Percentiles rank a stretch among this genome's conserved stretches.
phyloP scores from a whole-genome alignment of 2,329 filamentous ascomycete genomes.

The Septoria linicola region DNA sequence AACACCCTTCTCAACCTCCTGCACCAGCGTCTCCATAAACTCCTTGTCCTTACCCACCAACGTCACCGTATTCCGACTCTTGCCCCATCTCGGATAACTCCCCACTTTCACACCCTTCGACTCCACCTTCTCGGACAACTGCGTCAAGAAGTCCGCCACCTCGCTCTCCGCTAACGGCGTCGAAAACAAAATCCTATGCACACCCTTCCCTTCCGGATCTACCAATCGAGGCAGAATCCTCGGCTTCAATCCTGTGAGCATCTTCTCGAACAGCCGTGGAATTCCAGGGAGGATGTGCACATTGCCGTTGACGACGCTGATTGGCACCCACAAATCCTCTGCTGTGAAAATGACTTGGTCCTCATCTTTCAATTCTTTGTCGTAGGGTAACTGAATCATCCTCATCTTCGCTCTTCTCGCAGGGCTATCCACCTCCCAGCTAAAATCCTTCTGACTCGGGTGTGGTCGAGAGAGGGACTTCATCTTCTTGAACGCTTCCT shows the following conservation, averaged over 20 bases:
- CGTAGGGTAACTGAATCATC: constrained; percentile 85
- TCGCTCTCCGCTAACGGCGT: constrained; percentile 85
- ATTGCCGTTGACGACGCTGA: constrained; percentile 86
- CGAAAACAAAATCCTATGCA: constrained; percentile 74
- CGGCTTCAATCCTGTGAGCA: constrained; percentile 76
- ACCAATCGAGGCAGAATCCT: constrained; percentile 66
- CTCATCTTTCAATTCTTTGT: constrained; percentile 59
- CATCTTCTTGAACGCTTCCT: constrained; percentile 78
- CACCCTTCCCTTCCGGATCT: constrained; percentile 80
- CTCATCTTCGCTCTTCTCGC: constrained; percentile 77
- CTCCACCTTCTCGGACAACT: constrained; percentile 71
- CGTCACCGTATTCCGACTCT: constrained; percentile 83
- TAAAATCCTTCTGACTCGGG: constrained; percentile 67
- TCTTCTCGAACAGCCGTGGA: constrained; percentile 74
- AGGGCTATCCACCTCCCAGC: constrained; percentile 80
- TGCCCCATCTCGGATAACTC: constrained; percentile 91
- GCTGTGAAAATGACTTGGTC: constrained; percentile 76
- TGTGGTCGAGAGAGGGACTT: constrained; percentile 73
- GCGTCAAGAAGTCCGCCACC: constrained; percentile 78
- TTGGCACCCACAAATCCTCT: constrained; percentile 86
- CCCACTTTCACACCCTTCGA: constrained; percentile 84
- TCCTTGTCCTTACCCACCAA: constrained; percentile 73
- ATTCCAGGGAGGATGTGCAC: constrained; percentile 91
- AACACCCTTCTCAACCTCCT: constrained; percentile 74
- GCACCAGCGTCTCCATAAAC: constrained; percentile 74